Percentiles rank a stretch among this genome's conserved stretches.
Evolutionary conservation across 805 yeast genomes (phyloP).

Genomic region (Saturnispora gosingensis): DNA sequence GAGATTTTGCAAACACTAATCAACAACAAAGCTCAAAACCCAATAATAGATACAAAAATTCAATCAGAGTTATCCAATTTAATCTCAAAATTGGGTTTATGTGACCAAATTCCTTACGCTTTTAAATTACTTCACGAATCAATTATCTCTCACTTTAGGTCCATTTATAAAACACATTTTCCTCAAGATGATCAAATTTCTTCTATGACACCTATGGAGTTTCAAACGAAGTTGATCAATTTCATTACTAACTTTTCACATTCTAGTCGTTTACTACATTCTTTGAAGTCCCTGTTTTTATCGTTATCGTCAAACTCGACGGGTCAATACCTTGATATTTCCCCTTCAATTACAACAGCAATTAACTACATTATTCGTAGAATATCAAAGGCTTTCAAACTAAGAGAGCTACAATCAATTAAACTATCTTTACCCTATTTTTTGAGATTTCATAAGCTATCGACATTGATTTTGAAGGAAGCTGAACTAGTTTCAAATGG

Average conservation of each 20-base stretch:
- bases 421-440: constrained; percentile 51
- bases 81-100: neutral
- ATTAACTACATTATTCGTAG: constrained; percentile 68
- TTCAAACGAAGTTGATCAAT: constrained; percentile 58
- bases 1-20: neutral
- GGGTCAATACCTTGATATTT: constrained; percentile 44
- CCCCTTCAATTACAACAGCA: constrained; percentile 54
- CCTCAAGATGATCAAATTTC: constrained; percentile 2
- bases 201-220: constrained; percentile 60
- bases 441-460: constrained; percentile 54
- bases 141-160: constrained; percentile 35
- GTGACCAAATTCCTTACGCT: constrained; percentile 1
- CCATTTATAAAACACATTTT: constrained; percentile 33
- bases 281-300: constrained; percentile 65
- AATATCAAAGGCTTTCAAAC: constrained; percentile 66
- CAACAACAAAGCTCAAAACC: neutral
- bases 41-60: neutral
- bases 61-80: neutral
- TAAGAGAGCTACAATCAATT: constrained; percentile 64
- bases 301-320: constrained; percentile 22
- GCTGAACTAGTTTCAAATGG: constrained; percentile 75
- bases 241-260: constrained; percentile 63
- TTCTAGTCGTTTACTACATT: constrained; percentile 61
- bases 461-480: constrained; percentile 64
- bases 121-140: constrained; percentile 21